phyloP scores from a whole-genome alignment of 2,329 filamentous ascomycete species.

The Fusarium redolens region DNA sequence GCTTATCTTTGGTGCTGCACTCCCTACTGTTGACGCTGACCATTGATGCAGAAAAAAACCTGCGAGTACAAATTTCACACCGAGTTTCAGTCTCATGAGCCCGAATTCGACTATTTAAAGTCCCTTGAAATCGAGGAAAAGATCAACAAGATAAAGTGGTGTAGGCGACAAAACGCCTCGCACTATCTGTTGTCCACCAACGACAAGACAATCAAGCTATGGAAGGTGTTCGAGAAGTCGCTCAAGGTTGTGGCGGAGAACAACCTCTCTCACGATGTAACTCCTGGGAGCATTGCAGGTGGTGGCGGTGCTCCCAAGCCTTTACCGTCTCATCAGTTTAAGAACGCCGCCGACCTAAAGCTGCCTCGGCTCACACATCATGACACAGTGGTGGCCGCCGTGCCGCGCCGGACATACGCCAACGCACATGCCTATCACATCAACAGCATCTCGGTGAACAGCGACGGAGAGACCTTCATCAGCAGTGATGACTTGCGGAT shows the following conservation, averaged over 20 bases:
- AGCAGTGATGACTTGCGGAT: constrained; percentile 97
- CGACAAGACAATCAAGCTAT: constrained; percentile 99
- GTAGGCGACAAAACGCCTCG: constrained; percentile 95
- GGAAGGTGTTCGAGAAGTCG: constrained; percentile 99
- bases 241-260: constrained; percentile 99
- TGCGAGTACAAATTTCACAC: constrained; percentile 99
- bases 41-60: constrained; percentile 85
- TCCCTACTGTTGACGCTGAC: constrained; percentile 25
- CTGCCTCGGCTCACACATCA: constrained; percentile 96
- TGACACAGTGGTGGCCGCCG: constrained; percentile 96
- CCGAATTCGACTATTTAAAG: constrained; percentile 99
- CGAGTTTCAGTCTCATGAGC: constrained; percentile 99
- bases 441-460: constrained; percentile 99
- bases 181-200: constrained; percentile 99
- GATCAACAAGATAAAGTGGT: constrained; percentile 99
- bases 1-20: not conserved
- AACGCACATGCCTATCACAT: constrained; percentile 99
- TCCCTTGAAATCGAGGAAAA: constrained; percentile 99
- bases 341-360: constrained; percentile 84
- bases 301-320: constrained; percentile 82
- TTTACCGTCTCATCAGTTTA: constrained; percentile 78
- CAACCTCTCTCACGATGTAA: constrained; percentile 94
- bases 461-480: constrained; percentile 98
- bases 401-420: constrained; percentile 94
- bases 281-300: constrained; percentile 77